These are phyloP conservation scores for Galerina marginata DNA, from an alignment of 768 basidiomycete genomes.

Conservation along the genomic window DNA sequence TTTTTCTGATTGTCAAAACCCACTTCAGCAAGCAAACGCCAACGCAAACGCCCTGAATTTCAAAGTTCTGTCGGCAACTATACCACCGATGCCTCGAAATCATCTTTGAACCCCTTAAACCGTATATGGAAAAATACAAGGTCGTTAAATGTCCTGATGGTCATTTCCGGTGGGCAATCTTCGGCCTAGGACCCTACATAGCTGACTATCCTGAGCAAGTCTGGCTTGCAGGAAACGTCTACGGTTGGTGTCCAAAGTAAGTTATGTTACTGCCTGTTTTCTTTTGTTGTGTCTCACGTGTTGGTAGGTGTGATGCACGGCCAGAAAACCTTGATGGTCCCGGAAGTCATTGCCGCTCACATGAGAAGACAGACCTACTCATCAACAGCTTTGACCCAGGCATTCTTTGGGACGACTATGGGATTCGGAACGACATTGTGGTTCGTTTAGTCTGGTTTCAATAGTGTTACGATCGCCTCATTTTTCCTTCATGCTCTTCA, in stretches of 20 bases:
- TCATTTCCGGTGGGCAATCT: slow-evolving; percentile 34
- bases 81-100: slow-evolving; percentile 30
- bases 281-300: neutral
- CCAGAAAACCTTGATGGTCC: slow-evolving; percentile 23
- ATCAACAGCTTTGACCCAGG: slow-evolving; percentile 28
- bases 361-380: slow-evolving; percentile 32
- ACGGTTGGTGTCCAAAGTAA: slow-evolving; percentile 30
- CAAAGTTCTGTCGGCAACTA: slow-evolving; percentile 29
- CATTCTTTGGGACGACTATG: slow-evolving; percentile 38
- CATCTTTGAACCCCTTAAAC: slow-evolving; percentile 20
- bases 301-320: slow-evolving; percentile 29
- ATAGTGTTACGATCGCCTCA: too few relatives aligned
- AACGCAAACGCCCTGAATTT: slow-evolving; percentile 20
- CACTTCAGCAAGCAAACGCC: slow-evolving; percentile 23
- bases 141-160: slow-evolving; percentile 36
- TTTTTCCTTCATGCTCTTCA: too few relatives aligned
- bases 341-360: slow-evolving; percentile 16
- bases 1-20: too few relatives aligned
- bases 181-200: slow-evolving; percentile 36
- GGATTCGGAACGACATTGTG: slow-evolving; percentile 26
- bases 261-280: too few relatives aligned
- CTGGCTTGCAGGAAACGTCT: slow-evolving; percentile 30
- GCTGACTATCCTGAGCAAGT: slow-evolving; percentile 47
- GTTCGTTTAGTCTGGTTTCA: too few relatives aligned
- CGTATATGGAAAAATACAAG: slow-evolving; percentile 23